A percentile compares a stretch with the other conserved stretches of the same genome.
Evolutionary conservation across 169 alveolate species (phyloP).

Genomic region (Eimeria zaria): DNA sequence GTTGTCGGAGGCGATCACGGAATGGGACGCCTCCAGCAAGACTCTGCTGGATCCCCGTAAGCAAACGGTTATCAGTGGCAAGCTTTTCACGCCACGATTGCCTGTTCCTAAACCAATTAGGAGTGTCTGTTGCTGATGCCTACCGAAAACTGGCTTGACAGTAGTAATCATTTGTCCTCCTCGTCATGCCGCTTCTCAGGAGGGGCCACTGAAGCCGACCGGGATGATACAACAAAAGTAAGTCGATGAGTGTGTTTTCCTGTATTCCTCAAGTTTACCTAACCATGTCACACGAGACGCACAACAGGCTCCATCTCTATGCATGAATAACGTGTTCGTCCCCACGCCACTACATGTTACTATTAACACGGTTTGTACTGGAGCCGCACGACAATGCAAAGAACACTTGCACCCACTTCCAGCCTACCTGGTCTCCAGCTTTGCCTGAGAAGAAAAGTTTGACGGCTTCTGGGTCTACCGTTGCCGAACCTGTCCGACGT

Average conservation of each 20-base stretch:
- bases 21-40: not conserved
- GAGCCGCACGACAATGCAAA: not conserved
- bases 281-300: not conserved
- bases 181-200: conserved; percentile 15
- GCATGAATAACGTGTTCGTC: not conserved
- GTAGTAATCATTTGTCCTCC: conserved; percentile 13
- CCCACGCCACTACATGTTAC: not conserved
- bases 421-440: conserved; percentile 74
- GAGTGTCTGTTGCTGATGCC: not conserved
- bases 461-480: conserved; percentile 62
- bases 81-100: not conserved
- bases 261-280: conserved; percentile 49
- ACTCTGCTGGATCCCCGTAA: not conserved
- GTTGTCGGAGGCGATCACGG: not conserved
- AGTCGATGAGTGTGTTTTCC: conserved; percentile 69
- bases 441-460: conserved; percentile 68
- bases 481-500: conserved; percentile 1
- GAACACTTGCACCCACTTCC: not conserved
- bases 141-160: not conserved
- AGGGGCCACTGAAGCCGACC: conserved; percentile 55
- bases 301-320: not conserved
- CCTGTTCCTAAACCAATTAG: not conserved
- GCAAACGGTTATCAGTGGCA: not conserved
- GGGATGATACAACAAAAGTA: conserved; percentile 44
- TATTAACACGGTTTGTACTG: not conserved